A percentile compares a stretch with the other conserved stretches of the same genome.
These are phyloP conservation scores for Gryganskiella cystojenkinii DNA, from an alignment of 192 early-diverging fungal species.

Conservation along the genomic window DNA sequence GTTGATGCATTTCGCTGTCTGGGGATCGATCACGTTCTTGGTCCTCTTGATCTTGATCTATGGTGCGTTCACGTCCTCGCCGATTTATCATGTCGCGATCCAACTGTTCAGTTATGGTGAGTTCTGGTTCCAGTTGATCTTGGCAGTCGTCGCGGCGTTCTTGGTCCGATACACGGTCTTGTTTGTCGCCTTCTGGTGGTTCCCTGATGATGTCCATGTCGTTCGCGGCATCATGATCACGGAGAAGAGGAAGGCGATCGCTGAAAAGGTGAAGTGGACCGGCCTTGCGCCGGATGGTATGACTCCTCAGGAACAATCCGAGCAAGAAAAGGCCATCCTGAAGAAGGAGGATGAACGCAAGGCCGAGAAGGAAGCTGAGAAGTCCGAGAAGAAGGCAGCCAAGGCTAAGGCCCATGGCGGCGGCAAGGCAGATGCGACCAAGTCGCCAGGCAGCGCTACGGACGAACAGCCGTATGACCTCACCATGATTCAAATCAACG, in stretches of 20 bases:
- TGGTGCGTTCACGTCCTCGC: constrained; percentile 62
- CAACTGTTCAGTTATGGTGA: constrained; percentile 70
- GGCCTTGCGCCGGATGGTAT: constrained; percentile 39
- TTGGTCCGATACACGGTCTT: constrained; percentile 75
- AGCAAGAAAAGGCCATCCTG: constrained; percentile 48
- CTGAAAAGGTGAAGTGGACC: constrained; percentile 26
- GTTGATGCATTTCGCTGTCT: constrained; percentile 72
- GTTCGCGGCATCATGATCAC: constrained; percentile 62
- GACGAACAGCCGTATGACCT: constrained; percentile 38
- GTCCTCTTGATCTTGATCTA: constrained; percentile 76
- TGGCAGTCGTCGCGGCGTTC: constrained; percentile 77
- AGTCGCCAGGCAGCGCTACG: background rate
- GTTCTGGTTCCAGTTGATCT: constrained; percentile 81
- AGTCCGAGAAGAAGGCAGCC: constrained; percentile 18
- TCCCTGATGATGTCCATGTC: constrained; percentile 74
- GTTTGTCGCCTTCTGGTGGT: constrained; percentile 73
- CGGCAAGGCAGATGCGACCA: background rate
- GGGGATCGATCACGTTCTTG: constrained; percentile 73
- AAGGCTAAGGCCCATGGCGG: constrained; percentile 1
- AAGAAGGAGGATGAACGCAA: constrained; percentile 30
- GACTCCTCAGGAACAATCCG: constrained; percentile 28
- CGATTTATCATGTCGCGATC: constrained; percentile 76
- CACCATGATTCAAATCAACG: constrained; percentile 46
- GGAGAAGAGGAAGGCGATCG: constrained; percentile 37
- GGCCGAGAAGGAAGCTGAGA: constrained; percentile 17